Conservation (phyloP, 805 yeast species). For the Hanseniaspora guilliermondii region DNA sequence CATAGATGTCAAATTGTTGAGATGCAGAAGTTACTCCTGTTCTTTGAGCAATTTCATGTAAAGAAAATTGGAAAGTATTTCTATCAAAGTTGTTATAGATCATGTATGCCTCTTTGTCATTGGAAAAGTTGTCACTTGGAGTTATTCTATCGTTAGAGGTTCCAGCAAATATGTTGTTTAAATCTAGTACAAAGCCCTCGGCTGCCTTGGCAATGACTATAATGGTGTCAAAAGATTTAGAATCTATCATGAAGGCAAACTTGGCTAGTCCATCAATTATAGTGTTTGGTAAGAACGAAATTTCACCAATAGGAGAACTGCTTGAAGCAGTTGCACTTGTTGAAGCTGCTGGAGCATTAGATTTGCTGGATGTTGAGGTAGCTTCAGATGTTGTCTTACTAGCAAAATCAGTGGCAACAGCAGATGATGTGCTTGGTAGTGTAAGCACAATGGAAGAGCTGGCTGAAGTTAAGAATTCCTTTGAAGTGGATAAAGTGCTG, state of each 20-base stretch:
- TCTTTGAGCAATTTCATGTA: background rate
- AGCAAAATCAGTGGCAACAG: background rate
- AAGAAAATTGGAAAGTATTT: background rate
- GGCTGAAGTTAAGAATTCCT: background rate
- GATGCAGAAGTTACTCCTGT: background rate
- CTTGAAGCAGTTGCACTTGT: background rate
- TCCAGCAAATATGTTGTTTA: slow-evolving; percentile 10
- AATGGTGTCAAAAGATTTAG: background rate
- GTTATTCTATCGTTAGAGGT: background rate
- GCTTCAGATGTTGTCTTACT: background rate
- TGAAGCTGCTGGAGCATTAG: background rate
- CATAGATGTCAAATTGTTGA: background rate
- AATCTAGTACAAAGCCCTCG: background rate
- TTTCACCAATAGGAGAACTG: background rate
- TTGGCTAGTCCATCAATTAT: background rate
- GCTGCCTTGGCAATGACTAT: background rate
- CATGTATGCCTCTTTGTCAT: background rate
- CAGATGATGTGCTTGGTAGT: background rate
- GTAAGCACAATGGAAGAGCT: background rate
- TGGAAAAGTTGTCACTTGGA: background rate
- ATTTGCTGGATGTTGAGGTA: background rate
- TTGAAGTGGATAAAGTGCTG: background rate
- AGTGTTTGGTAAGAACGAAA: background rate
- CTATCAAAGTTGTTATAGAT: background rate
- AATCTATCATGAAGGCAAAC: background rate